phyloP scores from a whole-genome alignment of 495 filamentous ascomycete species.

The Darksidea phi region DNA sequence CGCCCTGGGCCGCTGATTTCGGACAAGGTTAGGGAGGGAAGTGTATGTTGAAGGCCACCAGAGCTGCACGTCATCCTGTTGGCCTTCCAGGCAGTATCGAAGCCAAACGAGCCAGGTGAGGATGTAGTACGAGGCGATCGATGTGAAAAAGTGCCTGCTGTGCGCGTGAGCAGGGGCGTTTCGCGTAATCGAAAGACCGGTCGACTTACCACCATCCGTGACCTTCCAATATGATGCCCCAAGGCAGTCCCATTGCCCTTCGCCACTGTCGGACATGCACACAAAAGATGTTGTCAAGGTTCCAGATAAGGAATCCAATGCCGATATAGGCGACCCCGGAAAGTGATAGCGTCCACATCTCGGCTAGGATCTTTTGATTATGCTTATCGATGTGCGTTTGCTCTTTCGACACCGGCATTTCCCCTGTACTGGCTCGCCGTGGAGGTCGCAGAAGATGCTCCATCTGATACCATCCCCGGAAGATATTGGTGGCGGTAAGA shows the following conservation, averaged over 20 bases:
- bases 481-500: neutral
- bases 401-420: too few relatives aligned
- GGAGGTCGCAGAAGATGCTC: neutral
- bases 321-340: too few relatives aligned
- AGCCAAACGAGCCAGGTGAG: conserved; percentile 8
- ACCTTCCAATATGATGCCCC: conserved; percentile 21
- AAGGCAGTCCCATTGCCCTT: conserved; percentile 8
- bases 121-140: neutral
- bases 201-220: conserved; percentile 19
- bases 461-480: conserved; percentile 11
- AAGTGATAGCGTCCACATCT: too few relatives aligned
- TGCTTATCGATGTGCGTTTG: too few relatives aligned
- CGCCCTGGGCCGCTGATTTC: too few relatives aligned
- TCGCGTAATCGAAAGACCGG: too few relatives aligned
- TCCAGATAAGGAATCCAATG: conserved; percentile 14
- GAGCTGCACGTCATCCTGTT: conserved; percentile 2
- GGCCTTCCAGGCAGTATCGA: conserved; percentile 3
- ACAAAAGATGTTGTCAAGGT: conserved; percentile 20
- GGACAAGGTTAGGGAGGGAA: neutral
- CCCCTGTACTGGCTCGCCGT: too few relatives aligned
- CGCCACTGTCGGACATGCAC: conserved; percentile 10
- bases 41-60: neutral
- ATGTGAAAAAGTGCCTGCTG: neutral
- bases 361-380: too few relatives aligned
- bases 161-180: neutral